Conservation (phyloP, 2,329 filamentous ascomycete genomes). For the Cladosporium halotolerans region DNA sequence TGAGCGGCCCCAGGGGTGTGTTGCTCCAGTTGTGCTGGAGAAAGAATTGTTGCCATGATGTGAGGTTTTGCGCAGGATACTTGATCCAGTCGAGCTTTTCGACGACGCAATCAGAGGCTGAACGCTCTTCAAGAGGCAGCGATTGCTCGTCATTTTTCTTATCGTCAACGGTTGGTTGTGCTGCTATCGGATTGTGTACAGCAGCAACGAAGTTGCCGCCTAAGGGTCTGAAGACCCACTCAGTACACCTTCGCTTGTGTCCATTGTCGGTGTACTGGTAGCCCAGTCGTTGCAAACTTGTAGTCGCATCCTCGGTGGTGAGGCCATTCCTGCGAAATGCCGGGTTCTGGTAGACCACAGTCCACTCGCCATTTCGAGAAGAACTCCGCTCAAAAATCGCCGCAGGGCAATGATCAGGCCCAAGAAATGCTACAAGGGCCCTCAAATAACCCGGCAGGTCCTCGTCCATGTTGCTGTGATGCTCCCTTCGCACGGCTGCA, state of each 20-base stretch:
- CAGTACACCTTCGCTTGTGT: neutral
- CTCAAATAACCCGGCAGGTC: conserved; percentile 18
- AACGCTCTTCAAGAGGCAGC: conserved; percentile 2
- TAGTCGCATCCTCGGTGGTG: neutral
- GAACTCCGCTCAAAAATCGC: conserved; percentile 11
- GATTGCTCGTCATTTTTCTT: neutral
- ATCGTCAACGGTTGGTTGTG: neutral
- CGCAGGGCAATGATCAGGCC: conserved; percentile 17
- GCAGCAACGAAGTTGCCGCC: neutral
- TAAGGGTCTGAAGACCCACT: neutral
- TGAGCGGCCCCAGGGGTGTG: conserved; percentile 14
- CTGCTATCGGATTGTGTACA: neutral
- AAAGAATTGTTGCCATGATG: conserved; percentile 7
- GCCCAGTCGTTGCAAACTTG: conserved; percentile 6
- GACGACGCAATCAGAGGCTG: conserved; percentile 14
- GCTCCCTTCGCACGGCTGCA: neutral
- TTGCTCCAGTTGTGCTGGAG: conserved; percentile 1
- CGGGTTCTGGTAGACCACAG: neutral
- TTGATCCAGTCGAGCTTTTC: conserved; percentile 9
- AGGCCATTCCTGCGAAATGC: neutral
- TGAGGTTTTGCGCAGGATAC: neutral
- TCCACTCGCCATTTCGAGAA: neutral
- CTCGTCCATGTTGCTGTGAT: neutral
- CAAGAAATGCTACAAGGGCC: conserved; percentile 19
- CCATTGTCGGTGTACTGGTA: no score